Percentiles rank a stretch among this genome's conserved stretches.
Evolutionary conservation across 1,139 yeast species (phyloP).

Genomic region (Kodamaea sp.): DNA sequence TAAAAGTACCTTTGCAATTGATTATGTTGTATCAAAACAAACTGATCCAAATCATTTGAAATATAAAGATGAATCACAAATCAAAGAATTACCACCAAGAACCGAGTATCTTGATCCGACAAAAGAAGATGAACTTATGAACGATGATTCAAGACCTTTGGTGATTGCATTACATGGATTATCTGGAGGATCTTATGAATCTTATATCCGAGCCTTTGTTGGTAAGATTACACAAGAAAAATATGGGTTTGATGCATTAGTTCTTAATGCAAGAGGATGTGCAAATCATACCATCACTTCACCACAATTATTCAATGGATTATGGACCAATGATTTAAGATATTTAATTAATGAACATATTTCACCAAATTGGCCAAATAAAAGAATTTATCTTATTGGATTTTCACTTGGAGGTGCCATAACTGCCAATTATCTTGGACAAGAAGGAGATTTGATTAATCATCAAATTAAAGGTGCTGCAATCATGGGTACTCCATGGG

Average conservation of each 20-base stretch:
- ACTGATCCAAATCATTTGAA: constrained; percentile 24
- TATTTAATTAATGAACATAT: constrained; percentile 49
- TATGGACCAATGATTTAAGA: constrained; percentile 61
- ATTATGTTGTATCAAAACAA: constrained; percentile 30
- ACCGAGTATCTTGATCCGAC: constrained; percentile 39
- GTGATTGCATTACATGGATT: constrained; percentile 56
- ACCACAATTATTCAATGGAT: constrained; percentile 56
- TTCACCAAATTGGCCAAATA: constrained; percentile 45
- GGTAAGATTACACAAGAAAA: constrained; percentile 30
- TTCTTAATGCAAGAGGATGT: constrained; percentile 58
- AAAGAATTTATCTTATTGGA: constrained; percentile 49
- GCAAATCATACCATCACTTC: constrained; percentile 55
- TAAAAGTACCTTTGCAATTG: constrained; percentile 36
- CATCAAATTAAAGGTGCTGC: constrained; percentile 46
- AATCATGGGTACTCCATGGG: constrained; percentile 79
- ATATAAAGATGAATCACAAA: constrained; percentile 34
- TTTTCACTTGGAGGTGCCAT: constrained; percentile 72
- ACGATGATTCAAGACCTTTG: constrained; percentile 45
- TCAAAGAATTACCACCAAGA: constrained; percentile 39
- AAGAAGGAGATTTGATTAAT: constrained; percentile 45
- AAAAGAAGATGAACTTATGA: constrained; percentile 26
- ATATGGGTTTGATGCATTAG: constrained; percentile 49
- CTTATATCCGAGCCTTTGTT: constrained; percentile 48
- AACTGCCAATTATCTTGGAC: constrained; percentile 75
- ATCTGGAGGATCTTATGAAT: constrained; percentile 62